phyloP scores from a whole-genome alignment of 1,139 yeast species.

The Kurtzmaniella quercitrusa region DNA sequence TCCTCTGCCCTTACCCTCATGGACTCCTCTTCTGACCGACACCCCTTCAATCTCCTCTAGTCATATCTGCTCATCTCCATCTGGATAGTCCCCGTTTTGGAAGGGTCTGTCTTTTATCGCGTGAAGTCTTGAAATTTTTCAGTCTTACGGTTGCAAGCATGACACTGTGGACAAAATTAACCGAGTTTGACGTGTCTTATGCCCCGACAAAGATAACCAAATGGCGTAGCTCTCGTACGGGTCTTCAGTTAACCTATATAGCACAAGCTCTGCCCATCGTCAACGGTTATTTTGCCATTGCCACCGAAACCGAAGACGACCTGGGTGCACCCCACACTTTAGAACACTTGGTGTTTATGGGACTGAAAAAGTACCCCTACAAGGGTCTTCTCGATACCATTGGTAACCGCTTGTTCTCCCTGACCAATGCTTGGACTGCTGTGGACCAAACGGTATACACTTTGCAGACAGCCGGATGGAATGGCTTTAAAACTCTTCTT shows the following conservation, averaged over 20 bases:
- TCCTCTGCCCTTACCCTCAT: too few relatives aligned
- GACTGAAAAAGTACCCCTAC: constrained; percentile 83
- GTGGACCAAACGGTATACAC: constrained; percentile 96
- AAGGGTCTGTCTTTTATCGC: neutral
- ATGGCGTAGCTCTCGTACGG: constrained; percentile 75
- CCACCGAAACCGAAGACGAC: constrained; percentile 83
- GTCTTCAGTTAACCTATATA: constrained; percentile 73
- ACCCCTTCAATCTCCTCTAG: too few relatives aligned
- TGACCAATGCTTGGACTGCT: constrained; percentile 96
- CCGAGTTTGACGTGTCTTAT: constrained; percentile 55
- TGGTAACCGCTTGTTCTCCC: constrained; percentile 80
- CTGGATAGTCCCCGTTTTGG: neutral
- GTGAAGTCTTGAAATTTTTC: neutral
- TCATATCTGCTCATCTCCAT: too few relatives aligned
- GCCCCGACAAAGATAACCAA: constrained; percentile 63
- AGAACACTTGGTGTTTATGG: constrained; percentile 94
- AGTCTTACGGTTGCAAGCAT: constrained; percentile 2
- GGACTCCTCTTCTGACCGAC: too few relatives aligned
- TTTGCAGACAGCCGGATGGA: constrained; percentile 92
- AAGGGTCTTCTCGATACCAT: constrained; percentile 86
- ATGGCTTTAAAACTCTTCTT: constrained; percentile 76
- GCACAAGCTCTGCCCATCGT: constrained; percentile 86
- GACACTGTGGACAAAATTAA: constrained; percentile 36
- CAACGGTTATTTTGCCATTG: constrained; percentile 90
- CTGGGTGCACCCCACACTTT: constrained; percentile 95